Evolutionary conservation across 2,329 filamentous ascomycete genomes (phyloP).

Genomic region (Exophiala bonariae): DNA sequence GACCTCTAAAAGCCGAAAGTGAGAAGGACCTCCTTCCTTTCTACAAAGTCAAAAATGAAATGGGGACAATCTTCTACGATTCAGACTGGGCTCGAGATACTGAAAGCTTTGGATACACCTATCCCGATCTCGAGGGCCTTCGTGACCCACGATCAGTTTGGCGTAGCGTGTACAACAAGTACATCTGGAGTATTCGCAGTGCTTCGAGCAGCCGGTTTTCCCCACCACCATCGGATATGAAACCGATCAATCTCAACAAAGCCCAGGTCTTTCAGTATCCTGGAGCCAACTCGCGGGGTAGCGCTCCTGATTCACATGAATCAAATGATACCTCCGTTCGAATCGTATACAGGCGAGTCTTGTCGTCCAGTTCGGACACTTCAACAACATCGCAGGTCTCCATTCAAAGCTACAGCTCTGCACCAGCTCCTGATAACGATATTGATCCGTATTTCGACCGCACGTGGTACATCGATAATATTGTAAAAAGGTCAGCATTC

Average conservation of each 20-base stretch:
- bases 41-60: slow-evolving; percentile 62
- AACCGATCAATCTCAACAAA: slow-evolving; percentile 31
- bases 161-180: slow-evolving; percentile 6
- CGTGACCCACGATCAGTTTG: slow-evolving; percentile 1
- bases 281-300: slow-evolving; percentile 1
- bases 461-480: slow-evolving; percentile 28
- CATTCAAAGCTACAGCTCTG: neutral
- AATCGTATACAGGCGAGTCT: slow-evolving; percentile 4
- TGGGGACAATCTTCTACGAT: slow-evolving; percentile 62
- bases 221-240: slow-evolving; percentile 38
- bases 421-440: slow-evolving; percentile 10
- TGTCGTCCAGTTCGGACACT: neutral
- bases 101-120: slow-evolving; percentile 69
- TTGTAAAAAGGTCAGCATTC: slow-evolving; percentile 54
- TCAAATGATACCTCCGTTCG: neutral
- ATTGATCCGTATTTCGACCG: slow-evolving; percentile 18
- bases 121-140: slow-evolving; percentile 53
- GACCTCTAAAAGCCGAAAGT: slow-evolving; percentile 59
- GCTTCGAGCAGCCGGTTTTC: slow-evolving; percentile 41
- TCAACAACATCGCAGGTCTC: slow-evolving; percentile 1
- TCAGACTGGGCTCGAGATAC: slow-evolving; percentile 62
- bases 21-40: slow-evolving; percentile 42
- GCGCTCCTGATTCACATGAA: slow-evolving; percentile 5
- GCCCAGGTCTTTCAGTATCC: slow-evolving; percentile 31
- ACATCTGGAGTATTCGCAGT: slow-evolving; percentile 27